A percentile compares a stretch with the other conserved stretches of the same genome.
Evolutionary conservation across 2,329 filamentous ascomycete species (phyloP).

Genomic region (Pseudogymnoascus sp.): DNA sequence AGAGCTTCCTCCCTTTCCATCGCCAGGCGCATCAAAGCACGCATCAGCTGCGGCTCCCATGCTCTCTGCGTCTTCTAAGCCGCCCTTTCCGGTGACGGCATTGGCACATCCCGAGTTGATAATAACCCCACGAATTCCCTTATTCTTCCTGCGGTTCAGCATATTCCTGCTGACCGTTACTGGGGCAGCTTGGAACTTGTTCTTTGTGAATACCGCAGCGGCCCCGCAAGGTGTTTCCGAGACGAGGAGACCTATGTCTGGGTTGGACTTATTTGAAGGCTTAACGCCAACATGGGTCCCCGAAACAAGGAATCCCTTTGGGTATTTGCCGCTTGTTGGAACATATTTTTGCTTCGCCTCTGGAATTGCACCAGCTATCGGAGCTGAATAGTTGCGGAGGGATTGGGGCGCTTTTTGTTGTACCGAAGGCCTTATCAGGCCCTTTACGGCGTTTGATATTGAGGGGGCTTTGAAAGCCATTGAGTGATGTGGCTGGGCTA

Average conservation of each 20-base stretch:
- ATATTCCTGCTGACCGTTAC: conserved; percentile 77
- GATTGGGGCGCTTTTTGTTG: conserved; percentile 17
- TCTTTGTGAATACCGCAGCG: conserved; percentile 93
- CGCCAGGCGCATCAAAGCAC: conserved; percentile 42
- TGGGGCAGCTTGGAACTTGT: conserved; percentile 95
- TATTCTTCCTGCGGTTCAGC: conserved; percentile 57
- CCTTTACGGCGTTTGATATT: conserved; percentile 17
- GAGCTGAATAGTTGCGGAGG: conserved; percentile 50
- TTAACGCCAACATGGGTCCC: conserved; percentile 92
- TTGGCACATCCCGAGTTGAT: conserved; percentile 97
- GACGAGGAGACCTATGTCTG: conserved; percentile 80
- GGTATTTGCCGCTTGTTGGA: conserved; percentile 76
- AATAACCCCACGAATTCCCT: conserved; percentile 71
- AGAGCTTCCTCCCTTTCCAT: conserved; percentile 51
- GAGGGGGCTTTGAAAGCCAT: conserved; percentile 25
- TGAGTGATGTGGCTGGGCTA: conserved; percentile 9
- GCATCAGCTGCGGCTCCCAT: conserved; percentile 78
- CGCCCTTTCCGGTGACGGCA: conserved; percentile 86
- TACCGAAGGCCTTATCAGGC: conserved; percentile 21
- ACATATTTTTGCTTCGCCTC: conserved; percentile 85
- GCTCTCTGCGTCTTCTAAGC: conserved; percentile 74
- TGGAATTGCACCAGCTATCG: conserved; percentile 55
- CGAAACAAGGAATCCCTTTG: conserved; percentile 79
- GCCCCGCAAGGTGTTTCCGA: conserved; percentile 81
- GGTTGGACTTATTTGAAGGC: conserved; percentile 80